These are phyloP conservation scores for Cenococcum geophilum DNA, from an alignment of 495 filamentous ascomycete species.

Conservation along the genomic window DNA sequence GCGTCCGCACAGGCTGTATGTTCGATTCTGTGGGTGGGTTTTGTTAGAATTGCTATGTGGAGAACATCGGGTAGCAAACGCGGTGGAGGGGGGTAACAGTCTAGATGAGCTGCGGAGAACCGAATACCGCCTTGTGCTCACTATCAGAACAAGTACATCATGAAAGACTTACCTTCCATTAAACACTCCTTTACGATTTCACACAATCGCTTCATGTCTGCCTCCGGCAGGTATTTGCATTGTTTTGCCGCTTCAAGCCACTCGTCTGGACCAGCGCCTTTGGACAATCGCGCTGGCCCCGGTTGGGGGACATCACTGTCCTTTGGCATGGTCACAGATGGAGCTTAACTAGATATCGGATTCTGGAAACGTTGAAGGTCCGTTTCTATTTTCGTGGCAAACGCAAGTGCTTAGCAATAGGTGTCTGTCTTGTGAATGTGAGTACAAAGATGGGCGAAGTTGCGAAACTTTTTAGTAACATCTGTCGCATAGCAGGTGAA, in stretches of 20 bases:
- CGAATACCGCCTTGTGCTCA: not conserved
- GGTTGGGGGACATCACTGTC: constrained; percentile 72
- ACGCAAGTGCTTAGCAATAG: constrained; percentile 9
- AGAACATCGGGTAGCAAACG: not conserved
- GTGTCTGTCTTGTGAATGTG: constrained; percentile 19
- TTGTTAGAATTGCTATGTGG: constrained; percentile 2
- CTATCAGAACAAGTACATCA: not conserved
- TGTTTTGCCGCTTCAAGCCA: constrained; percentile 94
- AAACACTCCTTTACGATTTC: constrained; percentile 97
- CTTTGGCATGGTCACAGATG: constrained; percentile 38
- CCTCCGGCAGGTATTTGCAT: constrained; percentile 92
- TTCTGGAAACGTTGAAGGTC: not conserved
- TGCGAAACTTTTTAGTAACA: constrained; percentile 20
- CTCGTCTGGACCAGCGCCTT: constrained; percentile 83
- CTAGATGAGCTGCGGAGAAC: not conserved
- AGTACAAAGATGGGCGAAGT: constrained; percentile 25
- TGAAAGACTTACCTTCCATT: constrained; percentile 72
- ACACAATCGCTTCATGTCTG: constrained; percentile 96
- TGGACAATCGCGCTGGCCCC: constrained; percentile 76
- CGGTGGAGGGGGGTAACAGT: not conserved
- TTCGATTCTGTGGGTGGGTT: constrained; percentile 71
- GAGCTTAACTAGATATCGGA: not conserved
- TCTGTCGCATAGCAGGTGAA: constrained; percentile 9
- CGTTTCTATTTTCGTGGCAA: not conserved
- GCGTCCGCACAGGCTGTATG: constrained; percentile 90